Evolutionary conservation across 331 rosid species (phyloP).

Genomic region (Spiraea crenata): DNA sequence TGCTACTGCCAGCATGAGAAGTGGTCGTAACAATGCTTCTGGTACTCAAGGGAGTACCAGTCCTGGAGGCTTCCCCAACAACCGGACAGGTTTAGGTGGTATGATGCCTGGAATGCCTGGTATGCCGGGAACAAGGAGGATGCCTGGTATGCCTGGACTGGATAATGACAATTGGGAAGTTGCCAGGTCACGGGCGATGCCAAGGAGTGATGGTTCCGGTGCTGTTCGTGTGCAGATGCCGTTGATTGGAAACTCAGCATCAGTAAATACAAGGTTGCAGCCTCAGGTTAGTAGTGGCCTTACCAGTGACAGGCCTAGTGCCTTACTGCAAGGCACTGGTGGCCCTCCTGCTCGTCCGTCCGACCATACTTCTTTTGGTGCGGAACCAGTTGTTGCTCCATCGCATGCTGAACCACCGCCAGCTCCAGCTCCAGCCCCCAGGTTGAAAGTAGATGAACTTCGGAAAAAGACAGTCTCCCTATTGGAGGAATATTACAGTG

Average conservation of each 20-base stretch:
- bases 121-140: conserved; percentile 91
- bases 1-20: conserved; percentile 82
- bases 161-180: conserved; percentile 94
- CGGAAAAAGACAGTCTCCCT: conserved; percentile 59
- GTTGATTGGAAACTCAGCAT: conserved; percentile 48
- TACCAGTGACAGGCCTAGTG: conserved; percentile 69
- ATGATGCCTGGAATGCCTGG: conserved; percentile 99
- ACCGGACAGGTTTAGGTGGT: conserved; percentile 82
- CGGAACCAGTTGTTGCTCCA: conserved; percentile 39
- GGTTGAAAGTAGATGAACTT: conserved; percentile 44
- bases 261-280: conserved; percentile 60
- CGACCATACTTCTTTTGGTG: conserved; percentile 27
- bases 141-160: conserved; percentile 92
- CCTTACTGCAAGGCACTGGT: conserved; percentile 73
- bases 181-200: conserved; percentile 57
- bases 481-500: conserved; percentile 73
- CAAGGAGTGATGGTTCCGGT: conserved; percentile 62
- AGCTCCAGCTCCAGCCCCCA: conserved; percentile 49
- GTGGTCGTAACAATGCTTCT: conserved; percentile 48
- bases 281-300: conserved; percentile 86
- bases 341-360: conserved; percentile 52
- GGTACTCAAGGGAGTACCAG: conserved; percentile 58
- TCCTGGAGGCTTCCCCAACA: conserved; percentile 64
- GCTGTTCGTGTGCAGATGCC: conserved; percentile 71
- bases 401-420: conserved; percentile 51